Base-by-base conservation (phyloP, 192 early-diverging fungal species). In the Endogone sp. region DNA sequence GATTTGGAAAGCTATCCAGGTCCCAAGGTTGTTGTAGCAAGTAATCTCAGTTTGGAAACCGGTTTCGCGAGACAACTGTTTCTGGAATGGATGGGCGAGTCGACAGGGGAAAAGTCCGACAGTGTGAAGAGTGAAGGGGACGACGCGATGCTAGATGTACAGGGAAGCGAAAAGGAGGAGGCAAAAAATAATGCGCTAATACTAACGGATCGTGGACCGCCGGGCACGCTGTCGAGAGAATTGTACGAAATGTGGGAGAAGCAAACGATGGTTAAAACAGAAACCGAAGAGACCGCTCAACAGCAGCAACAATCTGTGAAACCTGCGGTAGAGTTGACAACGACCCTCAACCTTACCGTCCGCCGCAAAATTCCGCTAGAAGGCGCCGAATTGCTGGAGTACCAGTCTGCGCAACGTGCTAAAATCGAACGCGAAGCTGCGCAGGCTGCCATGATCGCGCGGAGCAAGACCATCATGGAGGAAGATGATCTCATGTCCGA, bases 21-120 rank as follows among this genome's bases (percentile, higher is more conserved):
- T 20, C 91, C 86, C 26, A 94, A 93, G 70, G 90, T 98, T 3
- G 90, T 98, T 3, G 73, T 97, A 73, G 93, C 97, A 9, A 88
- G 90, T 21, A 81, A 90, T 29, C 69, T 87, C n/a, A 86, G 90
- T 32, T 81, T 99, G 75, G 90, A 93, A 3, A 82, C 85, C 32
- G 96, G 97, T 26, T 94, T 88, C 71, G 88, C 93, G 3, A 78
- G 90, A 57, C 89, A 93, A 28, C 76, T 97, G 30, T 90, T 99
- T 66, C 71, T 89, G 54, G 81, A 85, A 32, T 93, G 92, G 93
- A 88, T 84, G 75, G 29, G 22, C 2, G 60, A 65, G 16, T 49
- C 60, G 31, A 25, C 26, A 56, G 6, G 31, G n/a, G 3, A 28
- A 62, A 68, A 58, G n/a, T 27, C 58, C 62, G 3, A 27, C 23